Evolutionary conservation across 2,329 filamentous ascomycete genomes (phyloP).

Genomic region (Ophiostoma quercus): DNA sequence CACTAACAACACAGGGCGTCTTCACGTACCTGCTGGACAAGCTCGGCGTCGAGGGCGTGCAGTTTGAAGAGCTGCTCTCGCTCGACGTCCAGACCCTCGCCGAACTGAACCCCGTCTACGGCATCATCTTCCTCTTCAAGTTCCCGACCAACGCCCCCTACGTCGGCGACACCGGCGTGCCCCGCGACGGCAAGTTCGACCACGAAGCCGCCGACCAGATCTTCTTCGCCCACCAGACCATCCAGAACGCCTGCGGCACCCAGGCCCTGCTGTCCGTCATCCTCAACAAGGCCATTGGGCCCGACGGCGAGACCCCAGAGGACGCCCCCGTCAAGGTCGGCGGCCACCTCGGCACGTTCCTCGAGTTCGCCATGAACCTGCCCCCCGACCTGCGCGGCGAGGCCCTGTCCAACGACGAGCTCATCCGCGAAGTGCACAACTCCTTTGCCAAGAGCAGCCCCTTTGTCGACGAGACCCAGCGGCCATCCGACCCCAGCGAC

Average conservation of each 20-base stretch:
- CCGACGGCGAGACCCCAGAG: conserved; percentile 21
- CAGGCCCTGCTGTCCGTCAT: conserved; percentile 90
- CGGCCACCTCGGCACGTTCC: conserved; percentile 65
- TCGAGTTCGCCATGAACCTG: conserved; percentile 80
- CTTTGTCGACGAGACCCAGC: conserved; percentile 85
- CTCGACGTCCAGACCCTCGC: conserved; percentile 72
- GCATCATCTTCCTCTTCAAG: conserved; percentile 99
- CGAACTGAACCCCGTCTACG: conserved; percentile 73
- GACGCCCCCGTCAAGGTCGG: conserved; percentile 63
- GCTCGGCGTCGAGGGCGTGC: conserved; percentile 86
- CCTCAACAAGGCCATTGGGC: conserved; percentile 60
- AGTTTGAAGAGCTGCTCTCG: conserved; percentile 93
- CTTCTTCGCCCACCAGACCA: conserved; percentile 95
- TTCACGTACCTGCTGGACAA: conserved; percentile 93
- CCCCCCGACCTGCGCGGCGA: conserved; percentile 65
- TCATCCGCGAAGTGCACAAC: conserved; percentile 78
- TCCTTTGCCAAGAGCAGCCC: conserved; percentile 83
- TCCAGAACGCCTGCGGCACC: conserved; percentile 97
- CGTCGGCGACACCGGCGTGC: conserved; percentile 55
- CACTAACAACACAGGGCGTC: conserved; percentile 59
- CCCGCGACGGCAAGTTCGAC: conserved; percentile 79
- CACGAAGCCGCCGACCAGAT: conserved; percentile 65
- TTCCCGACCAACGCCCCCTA: conserved; percentile 68
- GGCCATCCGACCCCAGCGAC: conserved; percentile 56
- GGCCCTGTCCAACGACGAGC: conserved; percentile 57